These are phyloP conservation scores for Pistacia vera DNA, from an alignment of 345 rosid species.

Conservation along the genomic window DNA sequence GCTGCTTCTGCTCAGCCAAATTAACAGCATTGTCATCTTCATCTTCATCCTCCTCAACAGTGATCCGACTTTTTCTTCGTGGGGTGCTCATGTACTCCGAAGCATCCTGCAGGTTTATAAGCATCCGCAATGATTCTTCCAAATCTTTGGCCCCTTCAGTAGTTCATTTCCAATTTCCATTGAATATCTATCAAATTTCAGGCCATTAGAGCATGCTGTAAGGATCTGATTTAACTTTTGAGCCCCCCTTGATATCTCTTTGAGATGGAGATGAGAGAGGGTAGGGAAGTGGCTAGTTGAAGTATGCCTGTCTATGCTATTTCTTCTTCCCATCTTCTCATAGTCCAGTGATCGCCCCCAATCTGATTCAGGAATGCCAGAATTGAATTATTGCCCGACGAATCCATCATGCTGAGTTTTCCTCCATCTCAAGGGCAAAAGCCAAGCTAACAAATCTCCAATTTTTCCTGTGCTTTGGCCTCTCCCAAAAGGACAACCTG, in stretches of 20 bases:
- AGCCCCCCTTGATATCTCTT: conserved; percentile 80
- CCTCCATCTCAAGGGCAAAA: conserved; percentile 79
- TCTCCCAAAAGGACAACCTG: conserved; percentile 39
- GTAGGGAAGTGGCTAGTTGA: conserved; percentile 48
- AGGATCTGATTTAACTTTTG: conserved; percentile 77
- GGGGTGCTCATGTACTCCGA: conserved; percentile 53
- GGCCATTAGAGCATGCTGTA: conserved; percentile 63
- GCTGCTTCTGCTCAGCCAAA: conserved; percentile 41
- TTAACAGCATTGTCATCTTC: conserved; percentile 29
- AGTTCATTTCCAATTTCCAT: conserved; percentile 75
- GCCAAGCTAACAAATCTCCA: conserved; percentile 70
- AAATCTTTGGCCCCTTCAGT: conserved; percentile 76
- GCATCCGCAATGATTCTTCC: conserved; percentile 81
- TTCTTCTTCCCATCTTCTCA: conserved; percentile 47
- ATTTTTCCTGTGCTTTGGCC: conserved; percentile 44
- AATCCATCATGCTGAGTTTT: conserved; percentile 52
- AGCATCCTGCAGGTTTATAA: conserved; percentile 74
- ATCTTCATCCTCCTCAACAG: conserved; percentile 70
- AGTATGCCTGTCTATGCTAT: conserved; percentile 25
- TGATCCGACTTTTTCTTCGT: conserved; percentile 56
- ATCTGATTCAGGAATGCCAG: conserved; percentile 66
- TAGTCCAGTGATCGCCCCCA: conserved; percentile 32
- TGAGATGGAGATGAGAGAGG: conserved; percentile 64
- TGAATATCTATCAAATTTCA: conserved; percentile 64
- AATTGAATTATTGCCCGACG: conserved; percentile 49